A percentile compares a stretch with the other conserved stretches of the same genome.
Conservation (phyloP, 1,284 basidiomycete genomes). For the Boletus mariae region DNA sequence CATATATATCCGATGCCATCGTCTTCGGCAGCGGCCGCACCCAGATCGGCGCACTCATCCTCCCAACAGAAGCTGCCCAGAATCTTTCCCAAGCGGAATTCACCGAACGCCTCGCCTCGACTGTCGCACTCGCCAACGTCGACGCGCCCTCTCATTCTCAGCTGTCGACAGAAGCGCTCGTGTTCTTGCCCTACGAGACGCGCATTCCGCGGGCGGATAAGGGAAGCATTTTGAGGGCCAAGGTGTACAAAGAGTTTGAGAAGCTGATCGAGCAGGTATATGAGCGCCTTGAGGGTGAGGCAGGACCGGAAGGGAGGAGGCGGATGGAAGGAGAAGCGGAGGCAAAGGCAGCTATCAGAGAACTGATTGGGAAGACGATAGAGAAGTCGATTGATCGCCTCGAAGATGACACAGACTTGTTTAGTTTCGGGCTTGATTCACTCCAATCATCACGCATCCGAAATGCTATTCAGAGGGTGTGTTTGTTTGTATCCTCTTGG, state of each 20-base stretch:
- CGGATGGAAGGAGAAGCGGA: constrained; percentile 10
- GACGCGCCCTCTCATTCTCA: constrained; percentile 52
- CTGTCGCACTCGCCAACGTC: constrained; percentile 47
- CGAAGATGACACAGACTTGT: constrained; percentile 36
- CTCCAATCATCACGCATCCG: constrained; percentile 53
- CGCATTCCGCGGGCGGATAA: constrained; percentile 45
- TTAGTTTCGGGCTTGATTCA: constrained; percentile 53
- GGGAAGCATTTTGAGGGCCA: constrained; percentile 41
- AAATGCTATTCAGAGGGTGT: constrained; percentile 40
- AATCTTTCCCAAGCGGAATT: constrained; percentile 38
- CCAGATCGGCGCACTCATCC: constrained; percentile 52
- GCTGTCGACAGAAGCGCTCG: constrained; percentile 49
- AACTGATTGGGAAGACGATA: constrained; percentile 19
- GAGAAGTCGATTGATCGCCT: constrained; percentile 19
- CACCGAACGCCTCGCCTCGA: constrained; percentile 43
- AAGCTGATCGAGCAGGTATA: constrained; percentile 46
- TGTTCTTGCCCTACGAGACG: constrained; percentile 42
- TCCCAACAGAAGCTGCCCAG: constrained; percentile 47
- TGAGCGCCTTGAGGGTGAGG: constrained; percentile 42
- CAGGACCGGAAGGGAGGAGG: constrained; percentile 35
- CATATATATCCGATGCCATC: constrained; percentile 46
- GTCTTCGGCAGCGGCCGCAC: constrained; percentile 56
- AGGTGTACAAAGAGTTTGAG: constrained; percentile 50
- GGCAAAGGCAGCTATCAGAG: constrained; percentile 15
- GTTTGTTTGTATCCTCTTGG: too few species aligned